phyloP scores from a whole-genome alignment of 2,329 filamentous ascomycete species.

The Trichophyton schoenleinii region DNA sequence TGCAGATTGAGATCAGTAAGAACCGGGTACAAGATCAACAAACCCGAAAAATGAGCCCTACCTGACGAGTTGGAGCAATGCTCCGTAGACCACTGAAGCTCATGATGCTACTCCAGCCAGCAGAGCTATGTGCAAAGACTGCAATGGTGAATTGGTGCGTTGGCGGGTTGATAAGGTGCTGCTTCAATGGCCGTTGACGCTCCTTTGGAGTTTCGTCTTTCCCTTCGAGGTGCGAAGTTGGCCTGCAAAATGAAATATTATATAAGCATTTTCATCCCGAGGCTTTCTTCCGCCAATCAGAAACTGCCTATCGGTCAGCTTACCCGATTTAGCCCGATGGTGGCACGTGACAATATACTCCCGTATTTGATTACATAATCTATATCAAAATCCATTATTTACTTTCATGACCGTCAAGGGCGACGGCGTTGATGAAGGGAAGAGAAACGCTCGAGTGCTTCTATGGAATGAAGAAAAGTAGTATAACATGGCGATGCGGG shows the following conservation, averaged over 20 bases:
- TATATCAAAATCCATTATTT: not conserved
- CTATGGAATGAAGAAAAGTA: conserved; percentile 1
- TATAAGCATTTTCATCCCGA: conserved; percentile 24
- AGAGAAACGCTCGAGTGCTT: not conserved
- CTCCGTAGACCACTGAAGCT: conserved; percentile 40
- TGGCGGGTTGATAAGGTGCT: conserved; percentile 4
- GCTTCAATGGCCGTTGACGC: not conserved
- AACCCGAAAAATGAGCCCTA: conserved; percentile 20
- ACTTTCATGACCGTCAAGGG: not conserved
- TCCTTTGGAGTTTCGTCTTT: not conserved
- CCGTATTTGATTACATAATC: not conserved
- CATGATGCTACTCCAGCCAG: conserved; percentile 29
- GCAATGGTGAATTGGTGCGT: conserved; percentile 11
- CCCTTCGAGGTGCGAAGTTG: conserved; percentile 3
- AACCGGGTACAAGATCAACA: not conserved
- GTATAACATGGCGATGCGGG: not conserved
- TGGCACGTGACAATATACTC: conserved; percentile 7
- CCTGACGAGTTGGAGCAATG: conserved; percentile 38
- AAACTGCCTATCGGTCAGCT: conserved; percentile 24
- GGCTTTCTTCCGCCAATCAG: conserved; percentile 27
- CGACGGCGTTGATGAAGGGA: not conserved
- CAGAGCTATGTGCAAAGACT: conserved; percentile 3
- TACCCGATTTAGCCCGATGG: conserved; percentile 21
- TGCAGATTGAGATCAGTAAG: conserved; percentile 22
- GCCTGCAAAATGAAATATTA: conserved; percentile 19